Conservation (phyloP, 306 rosid genomes). For the Clitoria ternatea region DNA sequence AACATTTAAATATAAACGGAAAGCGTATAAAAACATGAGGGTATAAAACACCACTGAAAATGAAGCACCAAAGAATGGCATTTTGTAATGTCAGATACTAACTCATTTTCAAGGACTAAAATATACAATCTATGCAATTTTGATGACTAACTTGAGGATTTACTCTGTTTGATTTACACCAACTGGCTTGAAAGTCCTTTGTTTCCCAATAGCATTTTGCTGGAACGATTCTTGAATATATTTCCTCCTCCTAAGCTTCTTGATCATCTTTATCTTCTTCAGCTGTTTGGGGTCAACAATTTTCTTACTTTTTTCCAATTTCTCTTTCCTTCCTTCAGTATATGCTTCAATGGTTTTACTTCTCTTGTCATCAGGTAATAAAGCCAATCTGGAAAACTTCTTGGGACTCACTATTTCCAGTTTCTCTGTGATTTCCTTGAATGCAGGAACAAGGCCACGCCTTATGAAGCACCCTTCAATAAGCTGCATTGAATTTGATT, state of each 20-base stretch:
- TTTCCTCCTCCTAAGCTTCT: constrained; percentile 41
- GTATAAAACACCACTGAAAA: too few relatives aligned
- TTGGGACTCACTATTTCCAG: constrained; percentile 80
- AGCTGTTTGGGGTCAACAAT: constrained; percentile 32
- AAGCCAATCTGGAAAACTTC: constrained; percentile 83
- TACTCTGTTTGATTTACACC: constrained; percentile 1
- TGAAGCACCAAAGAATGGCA: too few relatives aligned
- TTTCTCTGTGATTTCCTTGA: constrained; percentile 67
- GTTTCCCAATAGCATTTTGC: constrained; percentile 28
- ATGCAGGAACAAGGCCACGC: constrained; percentile 88
- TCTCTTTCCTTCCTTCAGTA: constrained; percentile 69
- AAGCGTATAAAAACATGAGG: too few relatives aligned
- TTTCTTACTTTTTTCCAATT: constrained; percentile 65
- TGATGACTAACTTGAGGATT: background rate
- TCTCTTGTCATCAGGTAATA: constrained; percentile 79
- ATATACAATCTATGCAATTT: constrained; percentile 23
- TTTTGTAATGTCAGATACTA: too few relatives aligned
- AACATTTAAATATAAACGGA: too few relatives aligned
- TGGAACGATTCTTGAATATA: constrained; percentile 37
- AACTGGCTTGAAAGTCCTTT: constrained; percentile 31
- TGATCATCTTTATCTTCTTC: constrained; percentile 46
- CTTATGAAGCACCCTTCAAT: constrained; percentile 81
- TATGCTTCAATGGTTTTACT: constrained; percentile 62
- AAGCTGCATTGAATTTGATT: constrained; percentile 71
- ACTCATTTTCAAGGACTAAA: too few relatives aligned